Percentiles rank a stretch among this genome's conserved stretches.
Conservation (phyloP, 129 eudicot genomes). For the Ambrosia trifida region DNA sequence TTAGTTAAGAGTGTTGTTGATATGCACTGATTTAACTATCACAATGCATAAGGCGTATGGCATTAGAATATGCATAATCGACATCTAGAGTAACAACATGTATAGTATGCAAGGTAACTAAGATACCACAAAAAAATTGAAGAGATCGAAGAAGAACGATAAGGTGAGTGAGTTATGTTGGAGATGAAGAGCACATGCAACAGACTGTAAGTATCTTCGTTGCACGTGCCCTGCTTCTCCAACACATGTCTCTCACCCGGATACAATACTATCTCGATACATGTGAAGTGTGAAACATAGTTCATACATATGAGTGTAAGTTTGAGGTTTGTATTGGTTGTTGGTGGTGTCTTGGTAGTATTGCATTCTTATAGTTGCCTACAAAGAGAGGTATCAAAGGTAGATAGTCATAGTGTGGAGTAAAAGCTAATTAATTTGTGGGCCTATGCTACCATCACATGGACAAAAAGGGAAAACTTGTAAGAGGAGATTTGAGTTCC, state of each 20-base stretch:
- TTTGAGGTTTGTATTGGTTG: background rate
- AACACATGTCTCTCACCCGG: background rate
- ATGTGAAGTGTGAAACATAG: background rate
- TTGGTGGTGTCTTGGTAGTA: constrained; percentile 5
- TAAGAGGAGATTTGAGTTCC: constrained; percentile 1
- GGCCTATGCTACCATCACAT: constrained; percentile 12
- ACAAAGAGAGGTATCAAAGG: constrained; percentile 11
- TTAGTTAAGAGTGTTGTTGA: background rate
- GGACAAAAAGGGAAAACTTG: constrained; percentile 8
- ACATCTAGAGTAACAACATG: background rate
- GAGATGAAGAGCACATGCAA: constrained; percentile 16
- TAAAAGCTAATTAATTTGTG: background rate
- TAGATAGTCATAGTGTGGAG: constrained; percentile 7
- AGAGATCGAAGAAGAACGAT: background rate
- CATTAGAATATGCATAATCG: no score
- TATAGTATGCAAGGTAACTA: background rate
- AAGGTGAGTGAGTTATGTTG: constrained; percentile 2
- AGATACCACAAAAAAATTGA: background rate
- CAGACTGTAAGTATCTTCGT: background rate
- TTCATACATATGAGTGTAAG: background rate
- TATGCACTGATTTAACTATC: background rate
- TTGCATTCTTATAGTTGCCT: constrained; percentile 4
- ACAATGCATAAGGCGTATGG: background rate
- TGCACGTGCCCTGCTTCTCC: constrained; percentile 19
- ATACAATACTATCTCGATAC: background rate